phyloP scores from a whole-genome alignment of 352 stramenopile species.

The Phytopythium delawarense region DNA sequence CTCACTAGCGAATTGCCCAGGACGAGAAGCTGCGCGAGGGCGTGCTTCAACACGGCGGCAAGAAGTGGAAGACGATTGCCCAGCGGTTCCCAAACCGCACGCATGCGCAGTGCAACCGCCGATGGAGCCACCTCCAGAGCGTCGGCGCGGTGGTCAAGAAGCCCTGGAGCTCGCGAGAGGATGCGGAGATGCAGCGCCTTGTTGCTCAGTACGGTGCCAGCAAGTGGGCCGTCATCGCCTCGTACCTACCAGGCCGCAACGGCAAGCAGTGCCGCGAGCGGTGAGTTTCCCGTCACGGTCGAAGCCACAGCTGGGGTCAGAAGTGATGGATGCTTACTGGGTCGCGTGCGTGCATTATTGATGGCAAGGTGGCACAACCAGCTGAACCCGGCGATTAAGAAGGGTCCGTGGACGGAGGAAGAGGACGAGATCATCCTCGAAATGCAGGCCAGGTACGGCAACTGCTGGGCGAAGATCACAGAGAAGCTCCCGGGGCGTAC shows the following conservation, averaged over 20 bases:
- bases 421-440: slow-evolving; percentile 85
- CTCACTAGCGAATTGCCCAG: slow-evolving; percentile 14
- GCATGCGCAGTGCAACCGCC: slow-evolving; percentile 48
- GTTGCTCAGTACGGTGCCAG: slow-evolving; percentile 48
- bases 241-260: slow-evolving; percentile 74
- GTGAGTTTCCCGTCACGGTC: slow-evolving; percentile 1
- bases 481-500: slow-evolving; percentile 92
- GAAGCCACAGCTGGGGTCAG: slow-evolving; percentile 10
- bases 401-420: slow-evolving; percentile 68
- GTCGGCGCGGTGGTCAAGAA: slow-evolving; percentile 58
- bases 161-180: slow-evolving; percentile 60
- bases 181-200: slow-evolving; percentile 54
- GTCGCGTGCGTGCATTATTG: background rate
- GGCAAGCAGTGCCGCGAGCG: slow-evolving; percentile 88
- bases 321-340: background rate
- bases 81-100: slow-evolving; percentile 43
- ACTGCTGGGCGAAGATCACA: slow-evolving; percentile 97
- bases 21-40: slow-evolving; percentile 64
- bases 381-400: slow-evolving; percentile 76
- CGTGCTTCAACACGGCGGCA: slow-evolving; percentile 69
- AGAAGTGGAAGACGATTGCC: slow-evolving; percentile 77
- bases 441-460: slow-evolving; percentile 88
- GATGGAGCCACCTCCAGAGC: slow-evolving; percentile 72
- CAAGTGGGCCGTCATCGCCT: slow-evolving; percentile 85
- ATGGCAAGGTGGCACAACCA: slow-evolving; percentile 78